Conservation (phyloP, 2,329 filamentous ascomycete genomes). For the Elsinoe batatas region DNA sequence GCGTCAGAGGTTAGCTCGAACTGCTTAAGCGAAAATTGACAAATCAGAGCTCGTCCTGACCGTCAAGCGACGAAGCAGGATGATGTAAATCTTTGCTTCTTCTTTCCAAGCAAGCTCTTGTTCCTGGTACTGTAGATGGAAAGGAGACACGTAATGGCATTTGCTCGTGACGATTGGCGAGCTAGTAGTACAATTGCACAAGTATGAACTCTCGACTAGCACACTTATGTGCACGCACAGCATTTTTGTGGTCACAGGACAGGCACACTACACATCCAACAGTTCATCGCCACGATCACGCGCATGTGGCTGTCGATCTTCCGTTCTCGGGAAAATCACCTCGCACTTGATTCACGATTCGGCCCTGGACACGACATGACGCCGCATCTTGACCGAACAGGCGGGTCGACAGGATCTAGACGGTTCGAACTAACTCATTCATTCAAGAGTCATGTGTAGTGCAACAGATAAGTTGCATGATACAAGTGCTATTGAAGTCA, state of each 20-base stretch:
- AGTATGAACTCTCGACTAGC: no score
- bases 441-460: neutral
- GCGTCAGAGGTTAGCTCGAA: slow-evolving; percentile 3
- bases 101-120: neutral
- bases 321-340: slow-evolving; percentile 8
- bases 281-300: slow-evolving; percentile 7
- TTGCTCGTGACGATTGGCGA: neutral
- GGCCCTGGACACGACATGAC: neutral
- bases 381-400: slow-evolving; percentile 6
- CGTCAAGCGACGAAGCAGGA: slow-evolving; percentile 4
- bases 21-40: slow-evolving; percentile 10
- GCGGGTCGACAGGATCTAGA: neutral
- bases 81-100: slow-evolving; percentile 13
- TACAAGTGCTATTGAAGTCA: neutral
- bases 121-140: neutral
- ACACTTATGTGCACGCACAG: neutral
- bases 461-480: neutral
- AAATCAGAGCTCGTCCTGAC: neutral
- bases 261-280: neutral
- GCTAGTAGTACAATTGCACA: no score
- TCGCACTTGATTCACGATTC: slow-evolving; percentile 2
- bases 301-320: slow-evolving; percentile 13
- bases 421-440: neutral
- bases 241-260: neutral
- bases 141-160: neutral